phyloP scores from a whole-genome alignment of 2,329 filamentous ascomycete species.

The Tolypocladium amazonense region DNA sequence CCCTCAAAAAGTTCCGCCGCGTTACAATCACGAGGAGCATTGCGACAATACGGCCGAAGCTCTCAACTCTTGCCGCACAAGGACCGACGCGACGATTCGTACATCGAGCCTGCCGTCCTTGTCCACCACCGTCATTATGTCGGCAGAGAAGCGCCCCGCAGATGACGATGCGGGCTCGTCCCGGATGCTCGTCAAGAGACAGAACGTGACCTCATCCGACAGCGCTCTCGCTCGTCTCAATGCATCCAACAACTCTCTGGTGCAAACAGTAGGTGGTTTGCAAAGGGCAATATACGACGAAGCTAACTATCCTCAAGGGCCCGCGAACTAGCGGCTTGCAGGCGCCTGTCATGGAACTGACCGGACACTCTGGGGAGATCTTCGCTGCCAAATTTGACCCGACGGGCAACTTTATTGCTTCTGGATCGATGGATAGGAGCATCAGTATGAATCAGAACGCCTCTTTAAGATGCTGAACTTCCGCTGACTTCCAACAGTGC shows the following conservation, averaged over 20 bases:
- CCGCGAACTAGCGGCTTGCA: conserved; percentile 73
- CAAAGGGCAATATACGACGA: not conserved
- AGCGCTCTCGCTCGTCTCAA: conserved; percentile 40
- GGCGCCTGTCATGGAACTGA: conserved; percentile 88
- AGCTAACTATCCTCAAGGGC: conserved; percentile 38
- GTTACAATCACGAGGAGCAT: not conserved
- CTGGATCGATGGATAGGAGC: conserved; percentile 87
- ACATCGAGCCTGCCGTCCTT: not conserved
- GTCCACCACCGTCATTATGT: conserved; percentile 47
- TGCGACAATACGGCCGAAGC: not conserved
- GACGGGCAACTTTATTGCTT: conserved; percentile 79
- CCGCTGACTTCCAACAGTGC: conserved; percentile 42
- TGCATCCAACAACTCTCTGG: conserved; percentile 35
- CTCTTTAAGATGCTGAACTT: not conserved
- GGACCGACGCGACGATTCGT: not conserved
- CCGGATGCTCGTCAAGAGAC: conserved; percentile 81
- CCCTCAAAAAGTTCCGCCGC: conserved; percentile 3
- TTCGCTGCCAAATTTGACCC: conserved; percentile 87
- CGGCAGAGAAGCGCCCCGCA: conserved; percentile 85
- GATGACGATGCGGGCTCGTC: conserved; percentile 68
- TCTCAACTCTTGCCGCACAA: not conserved
- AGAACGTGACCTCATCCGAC: conserved; percentile 50
- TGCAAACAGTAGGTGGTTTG: conserved; percentile 36
- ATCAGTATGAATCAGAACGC: conserved; percentile 51
- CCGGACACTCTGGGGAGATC: conserved; percentile 73